Conservation (phyloP, 208 protist species). For the Leishmania braziliensis region DNA sequence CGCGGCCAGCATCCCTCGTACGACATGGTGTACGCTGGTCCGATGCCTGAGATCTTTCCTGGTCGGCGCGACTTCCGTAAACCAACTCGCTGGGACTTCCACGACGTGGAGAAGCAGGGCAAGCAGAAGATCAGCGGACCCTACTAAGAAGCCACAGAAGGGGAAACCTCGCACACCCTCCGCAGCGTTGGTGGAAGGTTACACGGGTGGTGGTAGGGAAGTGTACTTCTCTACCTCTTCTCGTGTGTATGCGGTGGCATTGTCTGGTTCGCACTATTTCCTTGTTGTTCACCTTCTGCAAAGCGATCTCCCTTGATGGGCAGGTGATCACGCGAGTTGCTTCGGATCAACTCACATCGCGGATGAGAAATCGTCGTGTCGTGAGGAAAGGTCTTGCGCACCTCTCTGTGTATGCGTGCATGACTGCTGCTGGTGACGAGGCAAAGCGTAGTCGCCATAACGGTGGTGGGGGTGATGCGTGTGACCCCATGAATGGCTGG, state of each 20-base stretch:
- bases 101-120: slow-evolving; percentile 87
- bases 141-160: slow-evolving; percentile 41
- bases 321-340: not conserved
- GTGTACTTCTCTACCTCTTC: not conserved
- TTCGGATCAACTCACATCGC: not conserved
- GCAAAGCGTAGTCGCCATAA: not conserved
- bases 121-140: slow-evolving; percentile 89
- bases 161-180: not conserved
- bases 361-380: not conserved
- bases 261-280: not conserved
- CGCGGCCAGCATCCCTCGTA: slow-evolving; percentile 91
- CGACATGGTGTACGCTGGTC: slow-evolving; percentile 91
- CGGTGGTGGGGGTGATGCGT: not conserved
- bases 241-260: not conserved
- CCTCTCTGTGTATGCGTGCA: not conserved
- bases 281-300: not conserved
- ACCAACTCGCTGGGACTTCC: slow-evolving; percentile 90
- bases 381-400: not conserved
- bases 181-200: not conserved
- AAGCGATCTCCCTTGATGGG: not conserved
- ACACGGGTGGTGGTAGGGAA: not conserved
- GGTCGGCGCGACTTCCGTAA: slow-evolving; percentile 85
- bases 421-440: not conserved
- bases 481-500: not conserved
- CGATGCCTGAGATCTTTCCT: slow-evolving; percentile 93